Conservation (phyloP, 2,329 filamentous ascomycete species). For the Orbilia quercus region DNA sequence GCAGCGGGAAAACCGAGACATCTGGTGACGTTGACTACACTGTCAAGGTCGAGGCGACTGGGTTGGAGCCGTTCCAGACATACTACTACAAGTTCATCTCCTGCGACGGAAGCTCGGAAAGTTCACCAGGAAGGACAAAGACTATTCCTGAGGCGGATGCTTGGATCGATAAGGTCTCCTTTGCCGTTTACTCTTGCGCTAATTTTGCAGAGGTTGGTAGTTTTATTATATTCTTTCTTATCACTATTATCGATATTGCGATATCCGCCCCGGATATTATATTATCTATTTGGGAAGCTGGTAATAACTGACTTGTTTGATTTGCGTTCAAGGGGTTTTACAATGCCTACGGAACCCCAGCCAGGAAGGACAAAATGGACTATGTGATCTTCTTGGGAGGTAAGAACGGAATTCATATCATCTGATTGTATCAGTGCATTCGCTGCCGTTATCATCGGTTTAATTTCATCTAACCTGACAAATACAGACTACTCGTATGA, state of each 20-base stretch:
- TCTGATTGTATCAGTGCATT: conserved; percentile 47
- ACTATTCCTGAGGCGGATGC: conserved; percentile 61
- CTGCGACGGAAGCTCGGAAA: conserved; percentile 60
- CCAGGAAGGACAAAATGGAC: conserved; percentile 65
- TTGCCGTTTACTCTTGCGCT: conserved; percentile 62
- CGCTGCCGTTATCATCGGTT: conserved; percentile 57
- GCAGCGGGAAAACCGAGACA: conserved; percentile 73
- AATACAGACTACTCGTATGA: conserved; percentile 74
- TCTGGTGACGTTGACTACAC: conserved; percentile 81
- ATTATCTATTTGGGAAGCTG: conserved; percentile 42
- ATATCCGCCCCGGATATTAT: conserved; percentile 26
- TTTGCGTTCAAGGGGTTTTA: conserved; percentile 65
- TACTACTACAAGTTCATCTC: conserved; percentile 62
- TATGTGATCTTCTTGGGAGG: conserved; percentile 63
- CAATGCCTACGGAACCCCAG: conserved; percentile 66
- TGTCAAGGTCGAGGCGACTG: conserved; percentile 58
- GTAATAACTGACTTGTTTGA: conserved; percentile 56
- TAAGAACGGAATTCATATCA: conserved; percentile 5
- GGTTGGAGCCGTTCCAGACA: conserved; percentile 61
- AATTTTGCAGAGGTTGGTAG: conserved; percentile 61
- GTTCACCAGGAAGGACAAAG: conserved; percentile 62
- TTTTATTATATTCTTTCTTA: background rate
- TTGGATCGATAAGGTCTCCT: conserved; percentile 60
- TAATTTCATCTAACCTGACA: conserved; percentile 22
- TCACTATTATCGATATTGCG: conserved; percentile 13